Base-by-base conservation (phyloP, 495 filamentous ascomycete genomes). In the Podospora didyma region DNA sequence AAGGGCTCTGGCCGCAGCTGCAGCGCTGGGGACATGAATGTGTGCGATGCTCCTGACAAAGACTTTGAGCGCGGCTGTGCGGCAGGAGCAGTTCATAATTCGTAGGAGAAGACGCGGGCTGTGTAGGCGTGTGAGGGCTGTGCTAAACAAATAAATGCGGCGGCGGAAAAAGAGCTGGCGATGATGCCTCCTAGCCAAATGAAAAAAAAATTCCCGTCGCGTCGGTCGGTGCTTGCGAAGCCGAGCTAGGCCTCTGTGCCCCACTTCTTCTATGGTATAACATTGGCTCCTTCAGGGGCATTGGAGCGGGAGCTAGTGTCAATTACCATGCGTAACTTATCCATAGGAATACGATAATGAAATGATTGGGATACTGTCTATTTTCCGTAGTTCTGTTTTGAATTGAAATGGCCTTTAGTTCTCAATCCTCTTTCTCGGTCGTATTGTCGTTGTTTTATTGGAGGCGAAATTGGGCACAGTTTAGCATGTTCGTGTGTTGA, bases 1-100 rank as follows among this genome's bases (percentile, higher is more conserved):
- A 12, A 53, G 22, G 48, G 56, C 53, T 9, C 59, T 51, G 10
- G 57, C 45, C 10, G 59, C 23, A 14, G 51, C 47, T 16, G 61
- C 54, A 5, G 54, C 22, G 39, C 39, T 17, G 24, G 62, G 58
- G n/a, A 75, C 22, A 46, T 78, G 71, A 31, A 80, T 46, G 48
- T 75, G 72, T 7, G 74, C 69, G 48, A 84, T 64, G 53, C 68
- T 78, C 24, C 73, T 70, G 11, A 82, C 65, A 51, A 84, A 84
- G 19, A 78, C 62, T 45, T 69, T 61, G 47, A 82, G 62, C 17
- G 77, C 69, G 17, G 69, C 64, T n/a, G 67, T 69, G 21, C 73
- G 70, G 52, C 81, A 81, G 17, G 67, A 62, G 65, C 79, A 82
- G 60, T 51, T 68, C 80, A 82, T 82, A 20, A 46, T 67, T 44